Base-by-base conservation (phyloP, 1,284 basidiomycete genomes). In the Thecaphora frezii region DNA sequence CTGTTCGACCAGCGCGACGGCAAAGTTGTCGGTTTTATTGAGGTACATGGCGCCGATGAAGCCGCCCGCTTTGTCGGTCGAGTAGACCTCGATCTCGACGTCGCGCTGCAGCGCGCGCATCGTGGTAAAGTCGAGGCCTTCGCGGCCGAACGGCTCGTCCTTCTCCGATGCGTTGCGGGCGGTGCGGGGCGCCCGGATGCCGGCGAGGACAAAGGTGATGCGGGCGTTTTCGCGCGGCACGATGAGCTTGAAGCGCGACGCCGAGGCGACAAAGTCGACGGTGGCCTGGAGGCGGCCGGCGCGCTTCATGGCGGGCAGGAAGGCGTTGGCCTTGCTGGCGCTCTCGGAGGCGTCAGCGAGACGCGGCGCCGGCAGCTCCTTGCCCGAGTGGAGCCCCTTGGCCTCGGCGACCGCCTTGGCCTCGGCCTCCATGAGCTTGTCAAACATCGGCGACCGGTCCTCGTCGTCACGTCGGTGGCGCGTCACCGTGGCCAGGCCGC, bases 401-500 rank as follows among this genome's bases (percentile, higher is more conserved):
- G 80, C 78, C 52, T 92, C 93, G 1, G 87, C 79, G 0, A 86
- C 83, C 40, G 93, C 93, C 36, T 63, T 61, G 89, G 91, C 82
- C 58, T 98, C 94, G 16, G 93, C 93, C 37, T 89, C 87, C 85
- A 97, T 92, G 41, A 97, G 83, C 80, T 91, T 91, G 81, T 98
- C 94, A 69, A 90, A 92, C 77, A 97, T 93, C 14, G 89, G 85
- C 21, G 93, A 94, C 47, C 93, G 86, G 70, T 94, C 90, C 80
- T 97, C 94, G 76, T 97, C 94, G 70, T 96, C 93, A 40, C 91
- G 56, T 70, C 87, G 89, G 81, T 98, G 94, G 46, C 93, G 87
- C 42, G 97, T 86, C 10, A 91, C 89, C 49, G 88, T 89, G 2
- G 91, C 91, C 13, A 96, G 82, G 45, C 94, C 94, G 73, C 91